These are phyloP conservation scores for Ascochyta viciae-villosae DNA, from an alignment of 2,329 filamentous ascomycete genomes.

Conservation along the genomic window DNA sequence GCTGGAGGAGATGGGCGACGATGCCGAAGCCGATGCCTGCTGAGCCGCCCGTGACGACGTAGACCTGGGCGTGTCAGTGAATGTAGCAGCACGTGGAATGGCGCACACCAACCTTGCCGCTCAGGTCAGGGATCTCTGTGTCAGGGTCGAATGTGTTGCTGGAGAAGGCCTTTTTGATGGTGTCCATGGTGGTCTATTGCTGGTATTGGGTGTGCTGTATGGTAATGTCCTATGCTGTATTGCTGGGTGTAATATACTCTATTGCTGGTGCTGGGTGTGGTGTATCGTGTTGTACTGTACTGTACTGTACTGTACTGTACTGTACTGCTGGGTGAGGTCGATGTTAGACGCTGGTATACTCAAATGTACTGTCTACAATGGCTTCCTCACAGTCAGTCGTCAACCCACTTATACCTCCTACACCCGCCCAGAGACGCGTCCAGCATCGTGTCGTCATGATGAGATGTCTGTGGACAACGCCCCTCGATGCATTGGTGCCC, in stretches of 20 bases:
- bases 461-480: constrained; percentile 2
- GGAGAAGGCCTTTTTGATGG: constrained; percentile 17
- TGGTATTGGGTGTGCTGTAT: background rate
- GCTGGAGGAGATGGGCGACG: constrained; percentile 60
- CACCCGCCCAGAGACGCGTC: background rate
- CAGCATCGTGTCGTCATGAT: constrained; percentile 20
- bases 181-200: constrained; percentile 1
- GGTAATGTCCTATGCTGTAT: too few species aligned
- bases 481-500: background rate
- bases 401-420: constrained; percentile 2
- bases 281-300: too few species aligned
- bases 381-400: background rate
- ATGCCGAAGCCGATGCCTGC: constrained; percentile 62
- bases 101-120: constrained; percentile 39
- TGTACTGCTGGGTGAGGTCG: background rate
- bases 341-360: background rate
- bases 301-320: too few species aligned
- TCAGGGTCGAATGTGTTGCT: constrained; percentile 51
- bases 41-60: constrained; percentile 58
- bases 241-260: too few species aligned
- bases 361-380: background rate
- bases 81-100: background rate
- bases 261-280: too few species aligned
- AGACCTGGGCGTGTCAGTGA: constrained; percentile 42
- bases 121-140: constrained; percentile 51